Base-by-base conservation (phyloP, 208 protist genomes). In the Crithidia mellificae region DNA sequence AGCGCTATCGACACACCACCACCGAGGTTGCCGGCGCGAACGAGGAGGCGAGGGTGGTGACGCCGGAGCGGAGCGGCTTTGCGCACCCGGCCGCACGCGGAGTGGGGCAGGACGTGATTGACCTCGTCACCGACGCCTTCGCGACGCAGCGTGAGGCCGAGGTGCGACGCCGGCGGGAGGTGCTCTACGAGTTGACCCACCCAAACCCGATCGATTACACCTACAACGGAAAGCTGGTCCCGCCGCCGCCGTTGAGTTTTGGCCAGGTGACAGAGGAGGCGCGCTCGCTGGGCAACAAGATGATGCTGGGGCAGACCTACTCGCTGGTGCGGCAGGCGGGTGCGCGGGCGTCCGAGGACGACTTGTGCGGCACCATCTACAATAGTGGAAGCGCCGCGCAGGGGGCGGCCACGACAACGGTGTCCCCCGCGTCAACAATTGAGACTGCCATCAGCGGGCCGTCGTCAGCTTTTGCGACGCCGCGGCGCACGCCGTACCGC, bases 121-220 rank as follows among this genome's bases (percentile, higher is more conserved):
- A 94, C 55, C 72, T 96, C 29, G 91, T 96, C 14, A 96, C 91
- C 29, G 91, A 96, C 59, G 88, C 72, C 20, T 94, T 93, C 63
- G 73, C 72, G 24, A 70, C 80, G 64, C 73, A 88, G 68, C 84
- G 91, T 6, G 83, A 96, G 52, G 58, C 57, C 17, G 74, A 81
- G 41, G 68, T 94, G 20, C 49, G 46, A 32, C 57, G 79, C 62
- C 88, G 91, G 1, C 88, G 88, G 15, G 72, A 80, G 56, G 72
- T 92, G 49, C 79, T 97, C 7, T 95, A 95, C 68, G 82, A 91
- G 14, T 63, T 97, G 17, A 93, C 89, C 0, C 89, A 97, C 56
- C 92, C 92, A 0, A 78, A 87, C 29, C 89, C 90, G 0, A 54
- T 66, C 7, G 84, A 97, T 72, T 97, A 97, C 83, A 90, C 79